Evolutionary conservation across 768 basidiomycete species (phyloP).

Genomic region (Trametes maxima): DNA sequence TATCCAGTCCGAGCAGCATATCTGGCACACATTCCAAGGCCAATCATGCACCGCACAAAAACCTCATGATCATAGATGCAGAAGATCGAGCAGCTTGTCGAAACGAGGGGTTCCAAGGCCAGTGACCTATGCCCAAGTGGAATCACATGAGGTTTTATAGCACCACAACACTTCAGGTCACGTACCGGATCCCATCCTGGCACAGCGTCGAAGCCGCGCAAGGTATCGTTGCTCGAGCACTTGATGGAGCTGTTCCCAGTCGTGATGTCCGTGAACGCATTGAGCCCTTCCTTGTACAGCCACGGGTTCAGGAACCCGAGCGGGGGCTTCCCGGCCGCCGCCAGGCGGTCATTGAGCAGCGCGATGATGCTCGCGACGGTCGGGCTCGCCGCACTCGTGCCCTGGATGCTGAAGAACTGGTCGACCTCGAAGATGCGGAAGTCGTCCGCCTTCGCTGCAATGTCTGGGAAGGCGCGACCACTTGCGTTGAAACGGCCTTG

Average conservation of each 20-base stretch:
- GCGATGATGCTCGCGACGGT: constrained; percentile 64
- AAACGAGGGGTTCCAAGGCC: constrained; percentile 39
- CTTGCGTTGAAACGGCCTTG: constrained; percentile 34
- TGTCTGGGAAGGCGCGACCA: constrained; percentile 51
- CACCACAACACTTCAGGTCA: background rate
- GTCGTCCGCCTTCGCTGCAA: constrained; percentile 41
- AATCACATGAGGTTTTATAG: background rate
- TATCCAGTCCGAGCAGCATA: background rate
- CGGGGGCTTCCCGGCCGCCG: constrained; percentile 29
- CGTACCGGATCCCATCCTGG: constrained; percentile 38
- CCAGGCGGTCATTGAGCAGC: constrained; percentile 46
- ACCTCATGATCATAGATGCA: background rate
- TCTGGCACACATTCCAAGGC: background rate
- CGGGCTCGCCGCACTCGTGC: constrained; percentile 67
- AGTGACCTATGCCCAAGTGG: constrained; percentile 23
- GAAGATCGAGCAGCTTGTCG: constrained; percentile 15
- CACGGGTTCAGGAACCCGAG: constrained; percentile 43
- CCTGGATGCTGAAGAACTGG: constrained; percentile 36
- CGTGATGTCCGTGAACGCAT: constrained; percentile 31
- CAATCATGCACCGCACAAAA: background rate
- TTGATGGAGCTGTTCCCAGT: constrained; percentile 26
- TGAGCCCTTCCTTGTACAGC: constrained; percentile 29
- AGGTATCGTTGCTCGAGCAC: constrained; percentile 27
- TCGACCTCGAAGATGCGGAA: constrained; percentile 28
- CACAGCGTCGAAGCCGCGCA: constrained; percentile 34